Conservation (phyloP, 805 yeast genomes). For the Naumovozyma castellii region DNA sequence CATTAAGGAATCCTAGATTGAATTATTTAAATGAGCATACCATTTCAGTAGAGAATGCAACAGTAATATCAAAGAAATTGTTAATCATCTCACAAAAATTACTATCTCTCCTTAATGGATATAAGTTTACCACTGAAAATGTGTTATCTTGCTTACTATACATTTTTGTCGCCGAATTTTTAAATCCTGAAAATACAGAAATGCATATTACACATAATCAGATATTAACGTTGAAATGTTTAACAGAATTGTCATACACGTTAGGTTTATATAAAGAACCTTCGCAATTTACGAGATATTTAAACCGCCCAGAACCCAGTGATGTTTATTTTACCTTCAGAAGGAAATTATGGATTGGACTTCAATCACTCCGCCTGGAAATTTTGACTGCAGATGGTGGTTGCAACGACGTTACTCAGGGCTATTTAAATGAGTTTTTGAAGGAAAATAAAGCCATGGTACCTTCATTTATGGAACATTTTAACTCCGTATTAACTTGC, state of each 20-base stretch:
- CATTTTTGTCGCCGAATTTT: slow-evolving; percentile 4
- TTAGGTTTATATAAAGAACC: slow-evolving; percentile 9
- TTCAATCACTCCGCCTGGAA: slow-evolving; percentile 6
- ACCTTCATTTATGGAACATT: slow-evolving; percentile 2
- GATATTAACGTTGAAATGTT: slow-evolving; percentile 5
- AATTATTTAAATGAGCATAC: neutral
- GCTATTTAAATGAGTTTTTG: slow-evolving; percentile 3
- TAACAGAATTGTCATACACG: slow-evolving; percentile 4
- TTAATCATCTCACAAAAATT: slow-evolving; percentile 3
- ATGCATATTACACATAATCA: slow-evolving; percentile 4
- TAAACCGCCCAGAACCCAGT: neutral
- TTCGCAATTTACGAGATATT: slow-evolving; percentile 4
- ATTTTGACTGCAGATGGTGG: slow-evolving; percentile 6
- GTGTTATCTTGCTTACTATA: slow-evolving; percentile 8
- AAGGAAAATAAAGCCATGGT: neutral
- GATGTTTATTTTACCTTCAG: slow-evolving; percentile 3
- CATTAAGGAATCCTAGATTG: slow-evolving; percentile 1
- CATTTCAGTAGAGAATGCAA: slow-evolving; percentile 2
- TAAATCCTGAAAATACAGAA: slow-evolving; percentile 7
- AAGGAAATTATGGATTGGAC: slow-evolving; percentile 8
- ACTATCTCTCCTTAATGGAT: slow-evolving; percentile 8
- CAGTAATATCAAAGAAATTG: neutral
- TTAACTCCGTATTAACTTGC: slow-evolving; percentile 27
- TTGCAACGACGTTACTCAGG: slow-evolving; percentile 1
- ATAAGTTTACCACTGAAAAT: slow-evolving; percentile 7